A percentile compares a stretch with the other conserved stretches of the same genome.
phyloP scores from a whole-genome alignment of 2,329 filamentous ascomycete species.

The Stemphylium lycopersici region DNA sequence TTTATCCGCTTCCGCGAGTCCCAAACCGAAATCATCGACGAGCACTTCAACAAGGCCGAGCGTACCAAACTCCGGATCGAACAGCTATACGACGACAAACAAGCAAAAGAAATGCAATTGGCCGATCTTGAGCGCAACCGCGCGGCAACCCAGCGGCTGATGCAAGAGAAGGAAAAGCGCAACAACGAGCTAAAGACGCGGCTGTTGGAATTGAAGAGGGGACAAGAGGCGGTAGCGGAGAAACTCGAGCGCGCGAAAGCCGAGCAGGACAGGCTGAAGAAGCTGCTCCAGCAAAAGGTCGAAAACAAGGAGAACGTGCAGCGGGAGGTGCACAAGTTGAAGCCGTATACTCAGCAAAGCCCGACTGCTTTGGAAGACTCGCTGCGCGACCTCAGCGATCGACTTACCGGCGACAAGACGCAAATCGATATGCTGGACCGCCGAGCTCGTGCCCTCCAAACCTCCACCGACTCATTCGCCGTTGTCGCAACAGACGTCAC shows the following conservation, averaged over 20 bases:
- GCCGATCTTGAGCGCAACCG: conserved; percentile 82
- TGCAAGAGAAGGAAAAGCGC: conserved; percentile 81
- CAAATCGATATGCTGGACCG: conserved; percentile 89
- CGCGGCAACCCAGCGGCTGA: conserved; percentile 78
- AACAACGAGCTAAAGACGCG: conserved; percentile 87
- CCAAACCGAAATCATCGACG: conserved; percentile 86
- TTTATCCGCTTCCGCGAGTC: conserved; percentile 97
- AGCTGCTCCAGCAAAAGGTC: conserved; percentile 73
- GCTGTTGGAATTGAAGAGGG: conserved; percentile 78
- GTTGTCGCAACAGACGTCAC: conserved; percentile 85
- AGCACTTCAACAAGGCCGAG: conserved; percentile 91
- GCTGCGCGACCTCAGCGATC: conserved; percentile 80
- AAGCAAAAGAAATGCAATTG: conserved; percentile 80
- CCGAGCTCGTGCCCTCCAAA: conserved; percentile 86
- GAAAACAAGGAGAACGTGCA: conserved; percentile 72
- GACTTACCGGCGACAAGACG: conserved; percentile 75
- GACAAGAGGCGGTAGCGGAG: conserved; percentile 81
- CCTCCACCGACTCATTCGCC: conserved; percentile 85
- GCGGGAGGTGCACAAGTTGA: conserved; percentile 86
- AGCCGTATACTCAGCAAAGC: conserved; percentile 90
- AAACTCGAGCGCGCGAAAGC: conserved; percentile 82
- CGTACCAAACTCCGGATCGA: conserved; percentile 87
- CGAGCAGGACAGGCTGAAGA: conserved; percentile 78
- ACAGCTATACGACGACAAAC: conserved; percentile 81
- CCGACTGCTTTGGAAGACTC: conserved; percentile 82